phyloP scores from a whole-genome alignment of 176 grass and related monocot genomes.

The Lolium rigidum region DNA sequence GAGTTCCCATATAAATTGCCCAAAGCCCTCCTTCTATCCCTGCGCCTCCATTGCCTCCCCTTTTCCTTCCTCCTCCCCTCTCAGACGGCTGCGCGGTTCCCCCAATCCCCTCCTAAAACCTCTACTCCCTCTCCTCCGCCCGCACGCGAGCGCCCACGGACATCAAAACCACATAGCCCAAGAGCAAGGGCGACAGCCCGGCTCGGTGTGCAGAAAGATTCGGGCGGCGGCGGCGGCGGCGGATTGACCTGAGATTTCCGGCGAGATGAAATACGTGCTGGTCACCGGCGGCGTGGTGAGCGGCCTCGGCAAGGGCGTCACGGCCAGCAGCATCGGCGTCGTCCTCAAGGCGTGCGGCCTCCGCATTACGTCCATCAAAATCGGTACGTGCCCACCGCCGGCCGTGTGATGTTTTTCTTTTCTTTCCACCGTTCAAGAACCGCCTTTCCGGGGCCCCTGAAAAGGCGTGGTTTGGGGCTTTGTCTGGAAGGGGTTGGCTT shows the following conservation, averaged over 20 bases:
- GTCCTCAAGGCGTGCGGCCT: constrained; percentile 72
- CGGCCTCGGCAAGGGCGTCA: constrained; percentile 73
- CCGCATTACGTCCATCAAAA: constrained; percentile 76
- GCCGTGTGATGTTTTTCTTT: neutral
- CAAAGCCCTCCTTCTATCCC: constrained; percentile 46
- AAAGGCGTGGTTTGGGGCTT: constrained; percentile 17
- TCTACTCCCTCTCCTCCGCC: neutral
- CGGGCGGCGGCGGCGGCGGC: neutral
- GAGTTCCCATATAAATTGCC: constrained; percentile 40
- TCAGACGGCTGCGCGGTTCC: constrained; percentile 11
- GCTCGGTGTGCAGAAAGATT: constrained; percentile 24
- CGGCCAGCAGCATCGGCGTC: constrained; percentile 72
- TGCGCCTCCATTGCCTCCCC: constrained; percentile 41
- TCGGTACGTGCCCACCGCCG: constrained; percentile 53
- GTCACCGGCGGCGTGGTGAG: constrained; percentile 73
- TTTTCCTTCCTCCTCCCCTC: neutral
- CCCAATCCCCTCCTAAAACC: constrained; percentile 37
- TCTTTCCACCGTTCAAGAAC: neutral
- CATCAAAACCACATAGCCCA: neutral
- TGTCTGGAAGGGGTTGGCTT: too few relatives aligned
- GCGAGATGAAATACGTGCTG: constrained; percentile 73
- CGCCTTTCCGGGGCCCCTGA: neutral
- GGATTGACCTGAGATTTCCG: constrained; percentile 33
- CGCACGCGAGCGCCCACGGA: neutral
- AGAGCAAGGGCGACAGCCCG: neutral